Conservation (phyloP, 163 green algal genomes). For the Scenedesmus sp. region DNA sequence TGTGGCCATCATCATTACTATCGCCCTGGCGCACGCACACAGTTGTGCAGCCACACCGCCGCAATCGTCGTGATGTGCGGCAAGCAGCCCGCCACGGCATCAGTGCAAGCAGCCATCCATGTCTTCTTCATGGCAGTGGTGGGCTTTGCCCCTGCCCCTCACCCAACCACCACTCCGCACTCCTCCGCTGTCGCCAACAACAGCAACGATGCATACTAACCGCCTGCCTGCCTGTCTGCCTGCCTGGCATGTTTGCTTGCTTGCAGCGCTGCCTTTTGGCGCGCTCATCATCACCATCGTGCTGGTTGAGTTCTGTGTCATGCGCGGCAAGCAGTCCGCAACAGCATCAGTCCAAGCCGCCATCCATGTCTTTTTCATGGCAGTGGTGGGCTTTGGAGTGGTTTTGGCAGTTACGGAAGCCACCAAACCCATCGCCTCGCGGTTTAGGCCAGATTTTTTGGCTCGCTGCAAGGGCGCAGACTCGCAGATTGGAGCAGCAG, state of each 20-base stretch:
- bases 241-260: background rate
- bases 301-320: slow-evolving; percentile 14
- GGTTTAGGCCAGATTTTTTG: slow-evolving; percentile 25
- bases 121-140: slow-evolving; percentile 29
- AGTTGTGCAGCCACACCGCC: too few species aligned
- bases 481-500: background rate
- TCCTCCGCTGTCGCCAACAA: too few species aligned
- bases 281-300: slow-evolving; percentile 5
- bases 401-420: slow-evolving; percentile 36
- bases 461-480: background rate
- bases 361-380: slow-evolving; percentile 32
- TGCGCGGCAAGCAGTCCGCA: slow-evolving; percentile 11
- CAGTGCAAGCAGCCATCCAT: slow-evolving; percentile 19
- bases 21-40: background rate
- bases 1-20: background rate
- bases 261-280: background rate
- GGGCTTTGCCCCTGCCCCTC: background rate
- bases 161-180: too few species aligned
- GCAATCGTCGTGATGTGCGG: slow-evolving; percentile 35
- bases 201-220: background rate
- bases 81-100: slow-evolving; percentile 1
- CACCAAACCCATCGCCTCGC: slow-evolving; percentile 15
- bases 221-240: too few species aligned
- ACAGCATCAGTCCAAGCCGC: slow-evolving; percentile 14
- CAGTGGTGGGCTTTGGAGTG: slow-evolving; percentile 29